These are phyloP conservation scores for Cyclotella sp. DNA, from an alignment of 108 stramenopile genomes.

Conservation along the genomic window DNA sequence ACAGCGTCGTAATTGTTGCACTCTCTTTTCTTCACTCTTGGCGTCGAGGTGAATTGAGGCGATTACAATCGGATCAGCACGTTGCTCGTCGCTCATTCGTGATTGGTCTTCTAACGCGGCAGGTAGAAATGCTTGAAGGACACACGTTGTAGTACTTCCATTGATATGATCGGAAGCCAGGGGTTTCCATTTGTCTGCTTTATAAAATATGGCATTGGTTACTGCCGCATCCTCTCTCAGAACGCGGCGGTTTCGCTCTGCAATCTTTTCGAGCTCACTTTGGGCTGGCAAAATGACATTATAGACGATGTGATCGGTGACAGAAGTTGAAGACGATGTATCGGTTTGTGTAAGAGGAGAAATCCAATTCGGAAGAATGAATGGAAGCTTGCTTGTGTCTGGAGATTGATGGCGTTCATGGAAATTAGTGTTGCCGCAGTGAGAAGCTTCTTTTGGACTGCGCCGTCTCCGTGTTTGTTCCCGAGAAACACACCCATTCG, in stretches of 20 bases:
- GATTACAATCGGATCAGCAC: slow-evolving; percentile 47
- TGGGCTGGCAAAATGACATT: slow-evolving; percentile 45
- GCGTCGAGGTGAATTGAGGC: slow-evolving; percentile 65
- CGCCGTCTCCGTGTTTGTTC: background rate
- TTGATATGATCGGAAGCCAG: background rate
- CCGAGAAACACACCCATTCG: background rate
- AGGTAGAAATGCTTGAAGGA: slow-evolving; percentile 33
- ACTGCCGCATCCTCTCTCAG: slow-evolving; percentile 51
- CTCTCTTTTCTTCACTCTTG: slow-evolving; percentile 49
- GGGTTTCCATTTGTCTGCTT: slow-evolving; percentile 39
- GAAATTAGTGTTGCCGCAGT: background rate
- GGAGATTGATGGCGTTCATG: background rate
- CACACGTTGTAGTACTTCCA: slow-evolving; percentile 46
- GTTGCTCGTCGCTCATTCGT: background rate
- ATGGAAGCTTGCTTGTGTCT: slow-evolving; percentile 1
- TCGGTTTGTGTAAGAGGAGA: slow-evolving; percentile 13
- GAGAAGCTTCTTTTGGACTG: slow-evolving; percentile 30
- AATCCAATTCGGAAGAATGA: slow-evolving; percentile 55
- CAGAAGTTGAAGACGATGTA: background rate
- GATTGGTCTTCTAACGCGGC: background rate
- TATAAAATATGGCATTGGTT: slow-evolving; percentile 56
- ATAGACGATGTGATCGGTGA: slow-evolving; percentile 11
- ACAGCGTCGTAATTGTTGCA: slow-evolving; percentile 45
- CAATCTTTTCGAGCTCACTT: slow-evolving; percentile 53
- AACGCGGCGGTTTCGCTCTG: slow-evolving; percentile 55